Conservation (phyloP, 1,284 basidiomycete species). For the Trametes sp. region DNA sequence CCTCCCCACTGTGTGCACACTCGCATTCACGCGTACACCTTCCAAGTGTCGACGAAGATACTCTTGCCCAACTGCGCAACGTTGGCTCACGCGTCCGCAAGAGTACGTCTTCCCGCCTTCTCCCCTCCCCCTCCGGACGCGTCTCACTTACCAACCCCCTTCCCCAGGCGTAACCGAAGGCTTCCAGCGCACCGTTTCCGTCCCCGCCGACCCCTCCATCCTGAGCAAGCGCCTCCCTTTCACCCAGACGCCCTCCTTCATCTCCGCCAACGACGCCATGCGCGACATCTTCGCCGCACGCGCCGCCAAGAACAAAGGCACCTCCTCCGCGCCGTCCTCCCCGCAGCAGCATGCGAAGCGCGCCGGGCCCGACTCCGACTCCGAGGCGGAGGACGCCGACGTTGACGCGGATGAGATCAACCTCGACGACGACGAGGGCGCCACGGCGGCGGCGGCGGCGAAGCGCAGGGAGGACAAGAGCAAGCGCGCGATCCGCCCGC, state of each 20-base stretch:
- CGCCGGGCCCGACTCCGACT: slow-evolving; percentile 19
- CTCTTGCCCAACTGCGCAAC: slow-evolving; percentile 32
- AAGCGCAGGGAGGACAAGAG: slow-evolving; percentile 26
- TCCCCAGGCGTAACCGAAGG: slow-evolving; percentile 34
- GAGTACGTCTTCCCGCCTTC: slow-evolving; percentile 24
- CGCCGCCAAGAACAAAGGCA: slow-evolving; percentile 22
- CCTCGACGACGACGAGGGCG: slow-evolving; percentile 1
- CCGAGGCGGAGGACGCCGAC: slow-evolving; percentile 25
- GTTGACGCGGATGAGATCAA: slow-evolving; percentile 21
- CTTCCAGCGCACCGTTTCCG: slow-evolving; percentile 34
- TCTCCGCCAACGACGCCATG: slow-evolving; percentile 35
- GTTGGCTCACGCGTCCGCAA: slow-evolving; percentile 34
- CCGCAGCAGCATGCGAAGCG: slow-evolving; percentile 32
- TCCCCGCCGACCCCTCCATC: slow-evolving; percentile 28
- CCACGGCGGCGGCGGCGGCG: slow-evolving; percentile 3
- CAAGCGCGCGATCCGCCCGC: slow-evolving; percentile 29
- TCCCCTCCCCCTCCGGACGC: slow-evolving; percentile 2
- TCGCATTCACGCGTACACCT: slow-evolving; percentile 3
- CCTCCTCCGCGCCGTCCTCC: slow-evolving; percentile 28
- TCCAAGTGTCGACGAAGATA: slow-evolving; percentile 35
- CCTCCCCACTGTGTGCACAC: background rate
- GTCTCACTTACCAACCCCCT: slow-evolving; percentile 4
- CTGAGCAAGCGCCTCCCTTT: slow-evolving; percentile 32
- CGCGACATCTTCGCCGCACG: slow-evolving; percentile 29
- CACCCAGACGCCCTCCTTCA: slow-evolving; percentile 36